phyloP scores from a whole-genome alignment of 768 basidiomycete species.

The Leccinum fibrillosum region DNA sequence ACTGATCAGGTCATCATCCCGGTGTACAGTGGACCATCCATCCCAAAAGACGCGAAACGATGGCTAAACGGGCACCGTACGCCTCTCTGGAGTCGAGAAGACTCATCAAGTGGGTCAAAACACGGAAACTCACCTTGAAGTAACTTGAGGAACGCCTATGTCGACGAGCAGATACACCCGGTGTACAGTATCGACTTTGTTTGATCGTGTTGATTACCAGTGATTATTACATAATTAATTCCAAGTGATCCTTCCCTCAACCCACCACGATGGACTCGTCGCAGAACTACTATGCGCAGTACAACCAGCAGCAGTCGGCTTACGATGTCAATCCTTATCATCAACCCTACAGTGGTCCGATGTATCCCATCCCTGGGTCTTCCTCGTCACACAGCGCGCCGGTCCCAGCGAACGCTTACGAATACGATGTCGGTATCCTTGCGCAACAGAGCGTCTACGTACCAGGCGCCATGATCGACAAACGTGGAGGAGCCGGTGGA shows the following conservation, averaged over 20 bases:
- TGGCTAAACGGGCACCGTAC: neutral
- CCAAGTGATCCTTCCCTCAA: neutral
- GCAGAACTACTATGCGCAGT: slow-evolving; percentile 47
- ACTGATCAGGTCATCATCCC: slow-evolving; percentile 31
- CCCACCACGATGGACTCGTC: slow-evolving; percentile 25
- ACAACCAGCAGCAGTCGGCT: slow-evolving; percentile 50
- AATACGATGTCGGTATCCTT: slow-evolving; percentile 87
- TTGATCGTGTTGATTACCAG: slow-evolving; percentile 28
- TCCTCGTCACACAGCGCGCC: slow-evolving; percentile 71
- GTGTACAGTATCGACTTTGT: slow-evolving; percentile 15
- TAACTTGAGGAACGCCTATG: slow-evolving; percentile 28
- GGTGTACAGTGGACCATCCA: slow-evolving; percentile 29
- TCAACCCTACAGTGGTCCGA: slow-evolving; percentile 75
- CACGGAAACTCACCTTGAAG: slow-evolving; percentile 39
- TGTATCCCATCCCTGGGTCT: slow-evolving; percentile 61
- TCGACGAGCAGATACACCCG: slow-evolving; percentile 21
- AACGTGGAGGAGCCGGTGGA: slow-evolving; percentile 80
- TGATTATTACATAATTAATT: slow-evolving; percentile 15
- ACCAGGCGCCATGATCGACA: slow-evolving; percentile 87
- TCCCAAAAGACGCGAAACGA: slow-evolving; percentile 9
- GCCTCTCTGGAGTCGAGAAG: neutral
- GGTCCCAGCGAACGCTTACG: slow-evolving; percentile 86
- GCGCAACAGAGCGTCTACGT: slow-evolving; percentile 92
- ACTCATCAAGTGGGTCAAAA: neutral
- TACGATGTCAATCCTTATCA: slow-evolving; percentile 77